Base-by-base conservation (phyloP, 2,329 filamentous ascomycete genomes). In the Colletotrichum costaricense region DNA sequence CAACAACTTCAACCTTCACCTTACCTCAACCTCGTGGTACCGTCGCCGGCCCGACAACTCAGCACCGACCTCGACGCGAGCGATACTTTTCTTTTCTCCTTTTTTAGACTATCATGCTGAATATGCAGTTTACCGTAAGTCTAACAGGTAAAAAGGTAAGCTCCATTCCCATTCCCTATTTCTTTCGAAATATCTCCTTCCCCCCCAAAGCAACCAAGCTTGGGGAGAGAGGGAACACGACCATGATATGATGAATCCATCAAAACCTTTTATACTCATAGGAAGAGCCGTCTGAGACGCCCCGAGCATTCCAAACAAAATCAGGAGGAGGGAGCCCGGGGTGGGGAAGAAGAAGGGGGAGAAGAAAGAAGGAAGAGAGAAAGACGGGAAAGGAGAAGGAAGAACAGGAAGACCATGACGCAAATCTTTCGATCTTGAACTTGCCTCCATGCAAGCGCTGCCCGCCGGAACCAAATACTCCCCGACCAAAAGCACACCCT, bases 231-330 rank as follows among this genome's bases (percentile, higher is more conserved):
- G 26, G 42, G 9, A 24, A 49, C 35, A 22, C 9, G 59, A 73
- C 71, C 57, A 65, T 42, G 6, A 54, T 58, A 84, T 85, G 84
- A 85, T 85, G 84, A 75, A 79, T 79, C 75, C 78, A 80, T 65
- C 63, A 82, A 82, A 78, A 78, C 82, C 82, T 82, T 83, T 83
- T 79, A 75, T 76, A 78, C 77, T 77, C 80, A 78, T 83, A 85
- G 84, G 84, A 85, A 85, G 84, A 85, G 84, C 84, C 84, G 84
- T 85, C 82, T 85, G 79, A 85, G 84, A 85, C 84, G 71, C 71
- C 71, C 71, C 67, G 71, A 67, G 59, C 58, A 56, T 35, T 30
- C 24, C 55, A 67, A 68, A 49, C 42, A 49, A 49, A 22, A 35
- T 35, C 33, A 35, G 1, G 42, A 5, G n/a, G 19, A 8, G 42